A percentile compares a stretch with the other conserved stretches of the same genome.
Evolutionary conservation across 768 basidiomycete species (phyloP).

Genomic region (Leucocoprinus sp.): DNA sequence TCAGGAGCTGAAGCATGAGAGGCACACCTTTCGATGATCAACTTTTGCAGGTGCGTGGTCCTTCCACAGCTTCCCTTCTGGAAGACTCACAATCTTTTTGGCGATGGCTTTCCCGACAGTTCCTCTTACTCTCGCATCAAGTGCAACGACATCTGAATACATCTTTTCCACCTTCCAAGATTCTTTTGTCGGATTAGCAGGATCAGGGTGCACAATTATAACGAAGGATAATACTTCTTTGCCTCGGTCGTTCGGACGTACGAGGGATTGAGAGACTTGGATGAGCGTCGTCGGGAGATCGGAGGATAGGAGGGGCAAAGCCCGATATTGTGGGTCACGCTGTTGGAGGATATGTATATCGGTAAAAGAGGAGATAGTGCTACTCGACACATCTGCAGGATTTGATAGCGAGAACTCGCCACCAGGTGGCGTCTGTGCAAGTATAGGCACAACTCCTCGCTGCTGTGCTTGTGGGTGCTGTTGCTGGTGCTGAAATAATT

Average conservation of each 20-base stretch:
- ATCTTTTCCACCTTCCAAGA: slow-evolving; percentile 86
- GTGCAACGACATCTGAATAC: slow-evolving; percentile 84
- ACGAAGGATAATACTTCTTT: slow-evolving; percentile 91
- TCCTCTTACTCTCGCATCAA: slow-evolving; percentile 72
- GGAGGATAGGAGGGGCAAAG: slow-evolving; percentile 56
- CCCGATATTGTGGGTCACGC: slow-evolving; percentile 28
- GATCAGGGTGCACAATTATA: slow-evolving; percentile 65
- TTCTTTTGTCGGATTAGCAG: slow-evolving; percentile 55
- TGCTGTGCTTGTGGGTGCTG: background rate
- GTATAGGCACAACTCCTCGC: background rate
- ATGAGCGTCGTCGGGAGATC: slow-evolving; percentile 72
- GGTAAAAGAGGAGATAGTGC: background rate
- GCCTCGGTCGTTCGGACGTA: slow-evolving; percentile 82
- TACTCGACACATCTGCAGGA: slow-evolving; percentile 8
- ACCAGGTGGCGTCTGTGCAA: background rate
- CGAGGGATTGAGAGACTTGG: slow-evolving; percentile 70
- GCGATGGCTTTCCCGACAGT: slow-evolving; percentile 59
- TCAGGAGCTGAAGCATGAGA: slow-evolving; percentile 7
- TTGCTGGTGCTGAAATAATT: slow-evolving; percentile 10
- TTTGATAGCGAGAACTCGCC: slow-evolving; percentile 10
- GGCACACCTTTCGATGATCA: slow-evolving; percentile 85
- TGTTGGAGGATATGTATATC: background rate
- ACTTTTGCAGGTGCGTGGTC: slow-evolving; percentile 96
- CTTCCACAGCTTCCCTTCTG: slow-evolving; percentile 92
- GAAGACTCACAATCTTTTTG: slow-evolving; percentile 74